Conservation (phyloP, 2,329 filamentous ascomycete genomes). For the Stromatinia cepivora region DNA sequence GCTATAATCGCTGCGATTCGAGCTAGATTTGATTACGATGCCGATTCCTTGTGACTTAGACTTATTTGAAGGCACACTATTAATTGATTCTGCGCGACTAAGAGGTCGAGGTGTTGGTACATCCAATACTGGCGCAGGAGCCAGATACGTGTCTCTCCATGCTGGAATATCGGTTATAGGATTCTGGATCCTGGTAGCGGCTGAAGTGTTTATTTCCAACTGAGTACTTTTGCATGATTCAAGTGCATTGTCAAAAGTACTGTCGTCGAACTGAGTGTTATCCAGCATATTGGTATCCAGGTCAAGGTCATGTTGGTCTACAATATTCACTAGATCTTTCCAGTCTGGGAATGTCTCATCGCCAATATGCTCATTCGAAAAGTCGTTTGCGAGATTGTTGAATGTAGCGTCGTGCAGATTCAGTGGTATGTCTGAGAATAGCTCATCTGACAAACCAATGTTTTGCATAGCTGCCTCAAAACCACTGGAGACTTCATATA, state of each 20-base stretch:
- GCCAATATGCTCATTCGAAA: not conserved
- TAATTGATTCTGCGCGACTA: not conserved
- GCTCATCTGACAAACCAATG: constrained; percentile 3
- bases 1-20: not conserved
- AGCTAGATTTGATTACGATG: not conserved
- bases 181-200: not conserved
- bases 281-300: constrained; percentile 13
- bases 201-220: not conserved
- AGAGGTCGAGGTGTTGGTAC: not conserved
- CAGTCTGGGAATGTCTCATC: not conserved
- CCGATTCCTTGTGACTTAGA: constrained; percentile 2
- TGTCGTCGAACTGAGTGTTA: not conserved
- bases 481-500: not conserved
- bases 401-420: not conserved
- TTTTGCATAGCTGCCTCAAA: not conserved
- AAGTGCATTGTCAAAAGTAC: not conserved
- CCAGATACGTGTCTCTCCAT: not conserved
- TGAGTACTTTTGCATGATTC: not conserved
- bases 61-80: not conserved
- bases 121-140: not conserved
- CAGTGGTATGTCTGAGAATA: not conserved
- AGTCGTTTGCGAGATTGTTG: not conserved
- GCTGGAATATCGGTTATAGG: constrained; percentile 10
- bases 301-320: not conserved
- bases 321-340: constrained; percentile 5